Conservation (phyloP, 2,329 filamentous ascomycete species). For the Ophiostoma tasmaniense region DNA sequence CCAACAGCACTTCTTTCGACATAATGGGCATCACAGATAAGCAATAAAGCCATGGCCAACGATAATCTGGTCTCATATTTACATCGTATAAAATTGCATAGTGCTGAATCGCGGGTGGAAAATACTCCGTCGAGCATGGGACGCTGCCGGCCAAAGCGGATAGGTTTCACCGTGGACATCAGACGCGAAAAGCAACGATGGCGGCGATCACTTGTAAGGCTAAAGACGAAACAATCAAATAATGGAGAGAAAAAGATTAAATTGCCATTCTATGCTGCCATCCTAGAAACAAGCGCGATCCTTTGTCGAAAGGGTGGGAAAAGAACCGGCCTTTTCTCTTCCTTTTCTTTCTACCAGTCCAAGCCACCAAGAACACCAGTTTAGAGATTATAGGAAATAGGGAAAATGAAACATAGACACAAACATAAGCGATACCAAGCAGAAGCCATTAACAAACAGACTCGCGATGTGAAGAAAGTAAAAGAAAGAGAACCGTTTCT, state of each 20-base stretch:
- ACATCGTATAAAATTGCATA: not conserved
- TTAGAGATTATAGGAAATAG: not conserved
- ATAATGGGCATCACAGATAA: too few species aligned
- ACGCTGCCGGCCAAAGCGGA: not conserved
- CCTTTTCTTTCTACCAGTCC: not conserved
- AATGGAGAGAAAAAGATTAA: not conserved
- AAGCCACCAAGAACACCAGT: conserved; percentile 4
- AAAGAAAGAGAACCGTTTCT: not conserved
- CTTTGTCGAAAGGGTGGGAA: not conserved
- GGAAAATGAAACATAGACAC: not conserved
- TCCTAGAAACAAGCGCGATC: not conserved
- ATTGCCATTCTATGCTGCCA: conserved; percentile 1
- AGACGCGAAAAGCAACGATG: not conserved
- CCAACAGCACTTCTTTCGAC: too few species aligned
- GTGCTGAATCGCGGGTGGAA: not conserved
- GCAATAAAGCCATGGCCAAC: too few species aligned
- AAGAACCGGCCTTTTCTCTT: not conserved
- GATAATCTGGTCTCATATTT: too few species aligned
- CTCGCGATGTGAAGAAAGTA: not conserved
- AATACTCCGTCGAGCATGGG: not conserved
- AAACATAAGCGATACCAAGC: not conserved
- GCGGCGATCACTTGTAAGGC: not conserved
- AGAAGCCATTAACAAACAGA: not conserved
- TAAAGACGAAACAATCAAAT: not conserved
- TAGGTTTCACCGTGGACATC: not conserved